Conservation (phyloP, 2,329 filamentous ascomycete genomes). For the Colletotrichum nymphaeae region DNA sequence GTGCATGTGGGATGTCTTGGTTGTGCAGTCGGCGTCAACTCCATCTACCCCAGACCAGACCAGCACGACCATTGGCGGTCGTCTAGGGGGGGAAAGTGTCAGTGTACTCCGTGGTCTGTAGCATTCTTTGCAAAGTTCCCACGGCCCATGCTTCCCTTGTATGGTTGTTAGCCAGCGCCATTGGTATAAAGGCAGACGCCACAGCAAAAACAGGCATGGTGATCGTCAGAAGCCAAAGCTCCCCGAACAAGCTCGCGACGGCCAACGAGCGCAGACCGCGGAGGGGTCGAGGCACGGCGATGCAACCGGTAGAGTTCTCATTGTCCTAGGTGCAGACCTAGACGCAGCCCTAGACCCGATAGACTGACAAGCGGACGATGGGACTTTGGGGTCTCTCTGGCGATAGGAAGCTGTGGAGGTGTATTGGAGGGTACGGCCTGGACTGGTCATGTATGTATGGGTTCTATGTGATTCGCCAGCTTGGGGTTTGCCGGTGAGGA, state of each 20-base stretch:
- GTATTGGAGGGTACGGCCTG: slow-evolving; percentile 5
- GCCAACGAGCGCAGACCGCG: slow-evolving; percentile 8
- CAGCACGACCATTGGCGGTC: slow-evolving; percentile 1
- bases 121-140: not conserved
- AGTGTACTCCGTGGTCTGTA: not conserved
- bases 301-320: slow-evolving; percentile 5
- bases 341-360: slow-evolving; percentile 10
- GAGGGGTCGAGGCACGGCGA: slow-evolving; percentile 16
- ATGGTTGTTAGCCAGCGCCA: not conserved
- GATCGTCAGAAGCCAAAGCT: slow-evolving; percentile 24
- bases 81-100: slow-evolving; percentile 11
- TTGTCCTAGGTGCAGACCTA: not conserved
- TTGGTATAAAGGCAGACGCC: slow-evolving; percentile 2
- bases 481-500: slow-evolving; percentile 13
- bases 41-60: slow-evolving; percentile 1
- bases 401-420: not conserved
- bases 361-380: slow-evolving; percentile 4
- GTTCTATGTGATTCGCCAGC: slow-evolving; percentile 13
- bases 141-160: not conserved
- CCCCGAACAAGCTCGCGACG: not conserved
- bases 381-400: not conserved
- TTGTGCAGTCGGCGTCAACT: not conserved
- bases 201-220: not conserved
- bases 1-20: slow-evolving; percentile 19
- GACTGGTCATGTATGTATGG: slow-evolving; percentile 8